Evolutionary conservation across 768 basidiomycete species (phyloP).

Genomic region (Tulasnella sp.): DNA sequence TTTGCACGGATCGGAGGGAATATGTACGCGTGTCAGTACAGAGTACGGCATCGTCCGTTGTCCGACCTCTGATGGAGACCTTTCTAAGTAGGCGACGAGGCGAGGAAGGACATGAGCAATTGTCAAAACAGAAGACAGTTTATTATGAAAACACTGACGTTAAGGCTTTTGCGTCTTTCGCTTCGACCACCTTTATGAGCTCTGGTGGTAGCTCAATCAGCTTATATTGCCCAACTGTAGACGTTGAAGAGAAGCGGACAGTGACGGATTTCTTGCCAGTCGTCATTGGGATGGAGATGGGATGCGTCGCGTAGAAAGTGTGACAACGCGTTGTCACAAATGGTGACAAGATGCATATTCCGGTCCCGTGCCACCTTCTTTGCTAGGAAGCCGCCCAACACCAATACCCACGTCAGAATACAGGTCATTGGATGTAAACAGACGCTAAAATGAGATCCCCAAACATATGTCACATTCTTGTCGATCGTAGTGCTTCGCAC

Average conservation of each 20-base stretch:
- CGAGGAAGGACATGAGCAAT: neutral
- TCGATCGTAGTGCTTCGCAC: neutral
- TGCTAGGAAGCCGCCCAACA: too few species aligned
- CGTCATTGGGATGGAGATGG: neutral
- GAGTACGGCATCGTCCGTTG: constrained; percentile 27
- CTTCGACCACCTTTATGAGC: constrained; percentile 50
- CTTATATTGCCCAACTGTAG: constrained; percentile 18
- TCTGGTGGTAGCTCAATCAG: constrained; percentile 67
- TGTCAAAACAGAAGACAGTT: too few species aligned
- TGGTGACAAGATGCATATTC: neutral
- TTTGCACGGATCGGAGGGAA: constrained; percentile 66
- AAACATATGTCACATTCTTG: neutral
- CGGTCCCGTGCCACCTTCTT: too few species aligned
- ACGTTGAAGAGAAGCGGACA: neutral
- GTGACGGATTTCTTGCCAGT: neutral
- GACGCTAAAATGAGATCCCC: too few species aligned
- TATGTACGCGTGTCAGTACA: constrained; percentile 80
- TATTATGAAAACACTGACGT: neutral
- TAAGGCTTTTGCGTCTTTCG: constrained; percentile 9
- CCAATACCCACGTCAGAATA: too few species aligned
- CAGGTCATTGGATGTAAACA: too few species aligned
- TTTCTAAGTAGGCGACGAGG: constrained; percentile 18
- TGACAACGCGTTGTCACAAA: constrained; percentile 1
- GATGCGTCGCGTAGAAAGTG: neutral
- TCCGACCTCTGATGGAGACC: constrained; percentile 23